Evolutionary conservation across 345 rosid species (phyloP).

Genomic region (Cardamine occulta): DNA sequence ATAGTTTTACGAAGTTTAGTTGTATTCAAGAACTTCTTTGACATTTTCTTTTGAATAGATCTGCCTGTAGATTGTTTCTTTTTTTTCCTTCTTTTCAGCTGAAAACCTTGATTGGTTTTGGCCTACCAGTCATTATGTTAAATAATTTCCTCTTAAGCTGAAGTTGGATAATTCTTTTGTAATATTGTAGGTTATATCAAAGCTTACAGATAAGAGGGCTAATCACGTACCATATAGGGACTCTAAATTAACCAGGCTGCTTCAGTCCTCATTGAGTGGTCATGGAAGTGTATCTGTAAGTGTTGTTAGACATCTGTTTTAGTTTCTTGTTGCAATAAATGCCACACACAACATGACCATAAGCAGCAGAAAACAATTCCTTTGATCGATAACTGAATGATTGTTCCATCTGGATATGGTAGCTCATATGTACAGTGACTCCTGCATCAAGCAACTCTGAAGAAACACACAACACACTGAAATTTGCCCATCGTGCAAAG

Average conservation of each 20-base stretch:
- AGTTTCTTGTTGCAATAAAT: conserved; percentile 35
- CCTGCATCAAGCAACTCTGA: conserved; percentile 92
- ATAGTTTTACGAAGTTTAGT: conserved; percentile 5
- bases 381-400: conserved; percentile 24
- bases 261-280: conserved; percentile 95
- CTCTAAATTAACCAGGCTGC: conserved; percentile 96
- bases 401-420: conserved; percentile 45
- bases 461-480: conserved; percentile 96
- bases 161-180: conserved; percentile 20
- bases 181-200: conserved; percentile 79
- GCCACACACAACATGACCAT: not conserved
- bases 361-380: conserved; percentile 8
- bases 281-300: conserved; percentile 99
- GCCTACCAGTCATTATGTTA: conserved; percentile 13
- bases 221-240: conserved; percentile 93
- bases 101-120: conserved; percentile 12
- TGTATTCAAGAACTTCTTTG: conserved; percentile 20
- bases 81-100: conserved; percentile 1
- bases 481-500: conserved; percentile 98
- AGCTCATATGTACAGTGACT: conserved; percentile 98
- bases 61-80: not conserved
- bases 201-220: conserved; percentile 84
- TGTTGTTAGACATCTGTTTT: conserved; percentile 9
- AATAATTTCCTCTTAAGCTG: conserved; percentile 13
- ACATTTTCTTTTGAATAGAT: not conserved